Percentiles rank a stretch among this genome's conserved stretches.
Conservation (phyloP, 331 rosid species). For the Phaseolus coccineus region DNA sequence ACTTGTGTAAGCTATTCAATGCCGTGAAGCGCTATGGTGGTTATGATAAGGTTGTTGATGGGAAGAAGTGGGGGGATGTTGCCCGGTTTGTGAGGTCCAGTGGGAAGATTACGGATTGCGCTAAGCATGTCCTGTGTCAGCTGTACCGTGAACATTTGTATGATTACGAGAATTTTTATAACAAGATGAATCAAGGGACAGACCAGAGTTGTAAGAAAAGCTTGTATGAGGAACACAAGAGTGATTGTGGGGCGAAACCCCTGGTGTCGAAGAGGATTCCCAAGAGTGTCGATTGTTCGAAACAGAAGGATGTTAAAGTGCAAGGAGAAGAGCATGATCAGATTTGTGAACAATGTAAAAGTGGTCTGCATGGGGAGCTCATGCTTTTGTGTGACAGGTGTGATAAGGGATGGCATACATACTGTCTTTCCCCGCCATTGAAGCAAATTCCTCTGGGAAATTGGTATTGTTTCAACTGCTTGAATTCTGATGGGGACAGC, state of each 20-base stretch:
- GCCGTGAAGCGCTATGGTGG: slow-evolving; percentile 93
- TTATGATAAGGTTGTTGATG: slow-evolving; percentile 73
- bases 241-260: slow-evolving; percentile 46
- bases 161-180: slow-evolving; percentile 77
- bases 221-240: slow-evolving; percentile 52
- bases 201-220: slow-evolving; percentile 56
- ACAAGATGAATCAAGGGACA: slow-evolving; percentile 54
- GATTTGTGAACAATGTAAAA: slow-evolving; percentile 91
- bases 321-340: slow-evolving; percentile 76
- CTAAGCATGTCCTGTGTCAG: slow-evolving; percentile 87
- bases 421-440: slow-evolving; percentile 94
- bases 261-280: slow-evolving; percentile 65
- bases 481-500: slow-evolving; percentile 89
- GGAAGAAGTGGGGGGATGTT: slow-evolving; percentile 94
- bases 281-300: slow-evolving; percentile 48
- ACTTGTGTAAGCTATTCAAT: slow-evolving; percentile 83
- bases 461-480: slow-evolving; percentile 95
- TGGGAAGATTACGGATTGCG: slow-evolving; percentile 74
- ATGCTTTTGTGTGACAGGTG: slow-evolving; percentile 99
- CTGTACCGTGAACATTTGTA: slow-evolving; percentile 81
- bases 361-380: slow-evolving; percentile 96
- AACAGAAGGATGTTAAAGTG: slow-evolving; percentile 51
- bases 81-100: slow-evolving; percentile 65
- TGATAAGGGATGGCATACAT: slow-evolving; percentile 94
- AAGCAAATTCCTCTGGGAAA: slow-evolving; percentile 85